A percentile compares a stretch with the other conserved stretches of the same genome.
phyloP scores from a whole-genome alignment of 2,329 filamentous ascomycete genomes.

The Cercospora beticola region DNA sequence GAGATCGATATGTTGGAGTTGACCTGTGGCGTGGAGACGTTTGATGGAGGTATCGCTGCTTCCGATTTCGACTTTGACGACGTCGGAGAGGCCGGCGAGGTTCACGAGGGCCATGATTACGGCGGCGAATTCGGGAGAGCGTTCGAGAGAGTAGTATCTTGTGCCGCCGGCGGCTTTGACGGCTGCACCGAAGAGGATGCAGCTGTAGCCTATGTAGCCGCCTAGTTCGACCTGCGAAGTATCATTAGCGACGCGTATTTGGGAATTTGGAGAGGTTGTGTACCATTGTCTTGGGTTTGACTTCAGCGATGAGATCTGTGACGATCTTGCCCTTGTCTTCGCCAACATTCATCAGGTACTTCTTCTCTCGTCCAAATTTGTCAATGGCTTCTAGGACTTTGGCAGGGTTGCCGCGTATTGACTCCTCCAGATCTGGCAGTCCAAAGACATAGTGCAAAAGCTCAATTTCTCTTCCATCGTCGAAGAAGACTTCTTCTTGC shows the following conservation, averaged over 20 bases:
- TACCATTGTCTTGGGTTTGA: constrained; percentile 65
- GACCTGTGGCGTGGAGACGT: constrained; percentile 56
- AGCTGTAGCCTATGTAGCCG: constrained; percentile 79
- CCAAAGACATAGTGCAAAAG: constrained; percentile 68
- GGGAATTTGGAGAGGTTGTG: background rate
- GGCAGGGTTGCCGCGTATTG: constrained; percentile 63
- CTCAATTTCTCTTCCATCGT: constrained; percentile 73
- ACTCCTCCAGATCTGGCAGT: constrained; percentile 57
- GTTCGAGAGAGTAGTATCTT: constrained; percentile 69
- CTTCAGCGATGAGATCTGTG: constrained; percentile 63
- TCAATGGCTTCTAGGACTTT: constrained; percentile 69
- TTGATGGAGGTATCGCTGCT: constrained; percentile 65
- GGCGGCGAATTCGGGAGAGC: constrained; percentile 70
- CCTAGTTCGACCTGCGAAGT: constrained; percentile 65
- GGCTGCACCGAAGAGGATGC: constrained; percentile 70
- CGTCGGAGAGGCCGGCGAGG: constrained; percentile 68
- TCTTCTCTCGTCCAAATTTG: constrained; percentile 63
- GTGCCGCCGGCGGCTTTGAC: constrained; percentile 63
- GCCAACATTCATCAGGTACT: constrained; percentile 79
- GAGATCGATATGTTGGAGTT: constrained; percentile 63
- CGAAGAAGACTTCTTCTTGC: constrained; percentile 51
- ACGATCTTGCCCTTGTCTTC: constrained; percentile 72
- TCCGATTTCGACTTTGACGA: constrained; percentile 70
- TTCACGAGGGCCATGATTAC: constrained; percentile 69
- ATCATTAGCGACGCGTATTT: too few relatives aligned